A percentile compares a stretch with the other conserved stretches of the same genome.
phyloP scores from a whole-genome alignment of 225 moss, liverwort and hornwort species.

The Thuidium tamariscinum region DNA sequence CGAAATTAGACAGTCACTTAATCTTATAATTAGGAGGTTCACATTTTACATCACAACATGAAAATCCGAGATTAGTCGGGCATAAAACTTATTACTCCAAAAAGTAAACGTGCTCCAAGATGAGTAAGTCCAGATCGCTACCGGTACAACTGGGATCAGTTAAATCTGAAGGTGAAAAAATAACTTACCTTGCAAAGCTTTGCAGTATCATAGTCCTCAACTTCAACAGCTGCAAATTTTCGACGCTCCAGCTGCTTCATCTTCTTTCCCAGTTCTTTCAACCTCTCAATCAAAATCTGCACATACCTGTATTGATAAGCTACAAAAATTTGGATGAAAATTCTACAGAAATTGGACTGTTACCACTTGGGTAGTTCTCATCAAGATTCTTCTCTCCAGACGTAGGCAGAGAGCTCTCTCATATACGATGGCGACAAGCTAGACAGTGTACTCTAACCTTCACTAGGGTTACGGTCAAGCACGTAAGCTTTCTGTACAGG shows the following conservation, averaged over 20 bases:
- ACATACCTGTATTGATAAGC: background rate
- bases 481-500: background rate
- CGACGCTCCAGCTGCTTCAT: constrained; percentile 80
- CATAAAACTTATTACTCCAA: background rate
- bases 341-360: background rate
- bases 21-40: background rate
- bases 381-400: background rate
- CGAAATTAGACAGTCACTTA: background rate
- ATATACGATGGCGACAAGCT: background rate
- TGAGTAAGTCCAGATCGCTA: background rate
- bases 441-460: background rate
- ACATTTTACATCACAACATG: background rate
- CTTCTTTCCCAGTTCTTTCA: constrained; percentile 80
- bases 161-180: background rate
- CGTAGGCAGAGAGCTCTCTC: background rate
- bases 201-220: constrained; percentile 93
- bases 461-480: background rate
- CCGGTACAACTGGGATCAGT: background rate
- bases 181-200: constrained; percentile 75
- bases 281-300: constrained; percentile 71
- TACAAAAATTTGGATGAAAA: background rate
- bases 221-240: constrained; percentile 84
- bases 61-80: background rate
- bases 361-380: background rate
- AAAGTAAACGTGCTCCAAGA: background rate